phyloP scores from a whole-genome alignment of 176 grass and related monocot species.

The Bothriochloa decipiens region DNA sequence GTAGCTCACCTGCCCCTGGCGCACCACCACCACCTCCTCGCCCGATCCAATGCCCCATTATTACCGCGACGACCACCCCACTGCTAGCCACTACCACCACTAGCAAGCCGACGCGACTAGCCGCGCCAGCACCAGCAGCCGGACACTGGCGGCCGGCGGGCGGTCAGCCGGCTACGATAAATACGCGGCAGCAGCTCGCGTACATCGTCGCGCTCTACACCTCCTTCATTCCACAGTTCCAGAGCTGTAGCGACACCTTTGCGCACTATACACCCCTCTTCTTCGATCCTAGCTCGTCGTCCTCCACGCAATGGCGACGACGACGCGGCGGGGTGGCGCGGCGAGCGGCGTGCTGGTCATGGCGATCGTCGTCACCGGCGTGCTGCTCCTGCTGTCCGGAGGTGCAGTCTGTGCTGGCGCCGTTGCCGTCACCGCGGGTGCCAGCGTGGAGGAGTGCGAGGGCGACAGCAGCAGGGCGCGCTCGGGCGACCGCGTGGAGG shows the following conservation, averaged over 20 bases:
- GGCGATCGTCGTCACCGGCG: background rate
- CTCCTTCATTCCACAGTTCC: background rate
- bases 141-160: background rate
- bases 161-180: slow-evolving; percentile 1
- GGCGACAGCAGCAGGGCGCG: slow-evolving; percentile 38
- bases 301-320: background rate
- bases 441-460: background rate
- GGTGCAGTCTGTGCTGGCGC: background rate
- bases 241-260: background rate
- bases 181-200: background rate
- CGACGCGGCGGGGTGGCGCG: background rate
- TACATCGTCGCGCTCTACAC: background rate
- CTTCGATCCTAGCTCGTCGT: background rate
- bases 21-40: slow-evolving; percentile 7
- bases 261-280: background rate
- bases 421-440: no score
- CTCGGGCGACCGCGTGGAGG: slow-evolving; percentile 55
- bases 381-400: background rate
- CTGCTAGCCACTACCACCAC: background rate
- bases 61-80: slow-evolving; percentile 34
- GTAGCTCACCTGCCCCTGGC: slow-evolving; percentile 9
- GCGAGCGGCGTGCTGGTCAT: background rate
- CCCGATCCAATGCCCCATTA: slow-evolving; percentile 52
- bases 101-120: background rate
- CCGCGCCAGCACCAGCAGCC: slow-evolving; percentile 1